Conservation (phyloP, 2,329 filamentous ascomycete species). For the Alternaria sp. region DNA sequence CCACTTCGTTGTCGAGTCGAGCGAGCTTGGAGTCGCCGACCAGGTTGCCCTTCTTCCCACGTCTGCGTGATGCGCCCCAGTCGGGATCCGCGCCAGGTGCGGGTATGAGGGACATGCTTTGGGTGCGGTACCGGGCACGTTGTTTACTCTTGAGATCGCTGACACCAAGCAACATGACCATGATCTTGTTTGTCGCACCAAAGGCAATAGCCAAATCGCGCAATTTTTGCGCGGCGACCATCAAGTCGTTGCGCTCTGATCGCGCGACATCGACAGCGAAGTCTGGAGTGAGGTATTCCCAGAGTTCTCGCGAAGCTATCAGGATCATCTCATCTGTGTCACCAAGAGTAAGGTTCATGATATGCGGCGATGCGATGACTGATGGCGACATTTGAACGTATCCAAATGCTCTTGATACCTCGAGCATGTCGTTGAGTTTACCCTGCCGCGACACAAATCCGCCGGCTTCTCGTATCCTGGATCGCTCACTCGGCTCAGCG, state of each 20-base stretch:
- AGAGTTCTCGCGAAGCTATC: conserved; percentile 88
- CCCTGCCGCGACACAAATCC: conserved; percentile 96
- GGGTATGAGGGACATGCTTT: conserved; percentile 85
- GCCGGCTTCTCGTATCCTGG: conserved; percentile 90
- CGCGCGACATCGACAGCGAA: conserved; percentile 91
- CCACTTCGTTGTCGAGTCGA: conserved; percentile 86
- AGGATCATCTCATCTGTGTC: conserved; percentile 94
- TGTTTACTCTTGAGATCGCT: conserved; percentile 88
- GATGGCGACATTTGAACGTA: conserved; percentile 92
- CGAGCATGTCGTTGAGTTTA: conserved; percentile 86
- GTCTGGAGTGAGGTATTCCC: conserved; percentile 91
- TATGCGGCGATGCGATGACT: conserved; percentile 87
- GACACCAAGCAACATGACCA: conserved; percentile 98
- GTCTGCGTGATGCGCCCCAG: conserved; percentile 66
- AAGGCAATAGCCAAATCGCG: conserved; percentile 95
- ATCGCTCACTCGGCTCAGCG: conserved; percentile 80
- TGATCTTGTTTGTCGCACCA: conserved; percentile 91
- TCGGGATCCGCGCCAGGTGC: conserved; percentile 73
- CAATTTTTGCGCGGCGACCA: conserved; percentile 93
- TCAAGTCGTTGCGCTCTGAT: conserved; percentile 84
- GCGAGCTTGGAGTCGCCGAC: conserved; percentile 85
- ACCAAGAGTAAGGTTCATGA: conserved; percentile 76
- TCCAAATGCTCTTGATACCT: conserved; percentile 93
- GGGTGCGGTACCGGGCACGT: conserved; percentile 74
- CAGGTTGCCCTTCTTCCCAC: conserved; percentile 64